Evolutionary conservation across 768 basidiomycete species (phyloP), one percentile per base, ranked within the genome.

Genomic region (Hortiboletus flavorubellus): DNA sequence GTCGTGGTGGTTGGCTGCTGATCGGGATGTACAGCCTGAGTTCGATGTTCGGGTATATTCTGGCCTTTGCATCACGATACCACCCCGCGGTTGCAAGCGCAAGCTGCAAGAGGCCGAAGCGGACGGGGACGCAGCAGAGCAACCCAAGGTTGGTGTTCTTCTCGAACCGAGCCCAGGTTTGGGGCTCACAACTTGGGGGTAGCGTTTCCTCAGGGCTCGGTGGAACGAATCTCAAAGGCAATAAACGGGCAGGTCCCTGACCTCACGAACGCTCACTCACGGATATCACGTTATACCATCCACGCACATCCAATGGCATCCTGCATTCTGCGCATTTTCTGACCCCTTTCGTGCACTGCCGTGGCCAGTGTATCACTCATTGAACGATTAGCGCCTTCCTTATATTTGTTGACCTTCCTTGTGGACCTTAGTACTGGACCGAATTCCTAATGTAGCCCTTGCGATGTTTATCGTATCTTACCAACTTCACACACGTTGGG

Each of bases 1-100:
- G 5, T 29, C 18, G 4, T 43, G 26, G 11, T 9, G 44, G 15
- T 12, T 31, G 26, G 29, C 2, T 54, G 8, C 54, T 55, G 35
- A 62, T 50, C 11, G 18, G 6, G 23, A 3, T 21, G 15, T 23
- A 8, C 6, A 58, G 54, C 0, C 51, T 1, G 67, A 67, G 54
- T 1, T 53, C 1, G 67, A 67, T 16, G 18, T 50, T 1, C 37
- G 7, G 14, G 31, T 43, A 12, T 56, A 40, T 29, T 57, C 68
- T 34, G 70, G 61, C 8, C 60, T 72, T 29, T 56, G 60, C 12
- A 68, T 72, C 38, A 66, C 58, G 26, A 41, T 68, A 26, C 70
- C 64, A 5, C 53, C 59, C 1, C 56, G 59, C 31, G 4, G n/a
- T 37, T 30, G 46, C 42, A 69, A 69, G 45, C 63, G 67, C 2